Conservation (phyloP, 805 yeast species). For the Cyberlindnera lachancei region DNA sequence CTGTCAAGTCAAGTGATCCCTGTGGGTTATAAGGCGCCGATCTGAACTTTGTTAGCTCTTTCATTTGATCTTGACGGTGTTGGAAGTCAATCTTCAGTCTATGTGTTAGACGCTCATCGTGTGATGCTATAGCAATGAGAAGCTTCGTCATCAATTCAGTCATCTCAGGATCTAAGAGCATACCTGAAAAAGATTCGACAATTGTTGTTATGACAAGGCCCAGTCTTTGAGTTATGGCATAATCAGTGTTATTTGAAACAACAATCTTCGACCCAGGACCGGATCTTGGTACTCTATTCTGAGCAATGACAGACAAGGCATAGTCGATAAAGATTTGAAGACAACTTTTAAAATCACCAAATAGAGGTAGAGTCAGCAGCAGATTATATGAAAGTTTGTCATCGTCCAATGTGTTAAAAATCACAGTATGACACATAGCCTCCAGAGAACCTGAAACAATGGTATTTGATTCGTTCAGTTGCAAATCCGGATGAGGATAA, state of each 20-base stretch:
- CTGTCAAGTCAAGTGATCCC: slow-evolving; percentile 21
- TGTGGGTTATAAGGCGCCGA: slow-evolving; percentile 13
- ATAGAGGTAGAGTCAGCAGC: slow-evolving; percentile 47
- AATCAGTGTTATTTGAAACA: slow-evolving; percentile 28
- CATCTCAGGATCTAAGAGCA: slow-evolving; percentile 55
- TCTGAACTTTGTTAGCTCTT: slow-evolving; percentile 26
- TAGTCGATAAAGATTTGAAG: slow-evolving; percentile 38
- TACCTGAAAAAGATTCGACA: slow-evolving; percentile 56
- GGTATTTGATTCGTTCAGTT: slow-evolving; percentile 40
- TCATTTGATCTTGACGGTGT: slow-evolving; percentile 39
- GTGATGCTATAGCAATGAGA: slow-evolving; percentile 39
- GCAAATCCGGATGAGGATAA: slow-evolving; percentile 58
- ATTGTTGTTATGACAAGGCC: slow-evolving; percentile 48
- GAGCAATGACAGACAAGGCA: slow-evolving; percentile 16
- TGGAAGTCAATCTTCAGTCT: slow-evolving; percentile 46
- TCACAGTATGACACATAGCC: slow-evolving; percentile 66
- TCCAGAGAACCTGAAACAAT: slow-evolving; percentile 54
- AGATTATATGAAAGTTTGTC: slow-evolving; percentile 34
- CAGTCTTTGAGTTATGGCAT: slow-evolving; percentile 42
- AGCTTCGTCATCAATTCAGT: slow-evolving; percentile 51
- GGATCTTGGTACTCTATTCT: slow-evolving; percentile 5
- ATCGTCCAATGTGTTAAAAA: slow-evolving; percentile 42
- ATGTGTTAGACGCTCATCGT: slow-evolving; percentile 40
- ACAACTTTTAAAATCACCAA: slow-evolving; percentile 39
- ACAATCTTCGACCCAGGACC: slow-evolving; percentile 14